Conservation (phyloP, 371 early-diverging fungal species). For the Choanephora cucurbitarum region DNA sequence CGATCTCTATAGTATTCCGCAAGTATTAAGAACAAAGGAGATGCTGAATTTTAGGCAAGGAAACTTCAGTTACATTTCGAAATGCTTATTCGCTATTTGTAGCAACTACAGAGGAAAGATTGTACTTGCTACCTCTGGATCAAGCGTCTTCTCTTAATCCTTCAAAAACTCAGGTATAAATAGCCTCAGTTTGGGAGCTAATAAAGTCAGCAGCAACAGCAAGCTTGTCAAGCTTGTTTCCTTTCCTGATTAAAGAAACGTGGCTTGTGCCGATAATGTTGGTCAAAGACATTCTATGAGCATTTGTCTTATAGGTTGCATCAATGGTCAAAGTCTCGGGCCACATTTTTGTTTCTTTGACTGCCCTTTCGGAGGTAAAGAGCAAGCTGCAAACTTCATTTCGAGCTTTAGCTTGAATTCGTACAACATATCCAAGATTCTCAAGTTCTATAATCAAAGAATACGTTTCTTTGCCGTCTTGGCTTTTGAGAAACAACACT, state of each 20-base stretch:
- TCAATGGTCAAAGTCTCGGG: constrained; percentile 3
- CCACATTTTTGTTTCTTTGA: background rate
- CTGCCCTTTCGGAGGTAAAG: background rate
- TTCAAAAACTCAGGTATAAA: constrained; percentile 5
- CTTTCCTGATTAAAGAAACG: background rate
- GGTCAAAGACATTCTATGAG: background rate
- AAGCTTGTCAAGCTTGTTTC: background rate
- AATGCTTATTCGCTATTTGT: too few relatives aligned
- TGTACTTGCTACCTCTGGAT: too few relatives aligned
- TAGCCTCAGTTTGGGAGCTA: background rate
- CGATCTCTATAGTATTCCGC: too few relatives aligned
- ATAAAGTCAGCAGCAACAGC: constrained; percentile 6
- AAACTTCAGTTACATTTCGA: too few relatives aligned
- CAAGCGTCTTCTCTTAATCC: too few relatives aligned
- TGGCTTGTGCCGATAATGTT: constrained; percentile 9
- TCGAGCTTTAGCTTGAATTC: background rate
- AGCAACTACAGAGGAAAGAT: too few relatives aligned
- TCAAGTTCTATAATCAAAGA: constrained; percentile 1
- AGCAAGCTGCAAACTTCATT: background rate
- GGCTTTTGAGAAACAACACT: background rate
- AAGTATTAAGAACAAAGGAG: too few relatives aligned
- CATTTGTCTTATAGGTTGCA: constrained; percentile 9
- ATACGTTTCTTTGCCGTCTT: constrained; percentile 5
- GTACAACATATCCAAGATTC: background rate
- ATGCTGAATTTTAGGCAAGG: too few relatives aligned